phyloP scores from a whole-genome alignment of 164 flowering plant genomes.

The Euptelea pleiosperma region DNA sequence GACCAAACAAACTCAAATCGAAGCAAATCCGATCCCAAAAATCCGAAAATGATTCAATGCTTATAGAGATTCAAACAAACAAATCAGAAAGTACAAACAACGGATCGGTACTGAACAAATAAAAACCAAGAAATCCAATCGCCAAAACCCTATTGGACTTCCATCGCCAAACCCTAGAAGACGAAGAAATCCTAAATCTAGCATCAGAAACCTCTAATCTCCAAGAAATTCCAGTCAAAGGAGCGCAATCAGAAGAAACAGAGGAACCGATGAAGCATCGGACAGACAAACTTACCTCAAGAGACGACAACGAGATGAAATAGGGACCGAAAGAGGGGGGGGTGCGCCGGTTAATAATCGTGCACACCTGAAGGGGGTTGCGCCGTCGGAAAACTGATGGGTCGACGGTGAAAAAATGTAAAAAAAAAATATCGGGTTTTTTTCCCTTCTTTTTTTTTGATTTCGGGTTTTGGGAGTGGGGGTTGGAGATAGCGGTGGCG shows the following conservation, averaged over 20 bases:
- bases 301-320: slow-evolving; percentile 1
- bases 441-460: not conserved
- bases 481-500: slow-evolving; percentile 5
- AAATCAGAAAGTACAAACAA: slow-evolving; percentile 20
- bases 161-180: slow-evolving; percentile 25
- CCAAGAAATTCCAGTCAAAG: not conserved
- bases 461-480: not conserved
- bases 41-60: slow-evolving; percentile 7
- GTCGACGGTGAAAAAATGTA: slow-evolving; percentile 17
- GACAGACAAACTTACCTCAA: slow-evolving; percentile 15
- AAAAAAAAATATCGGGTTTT: not conserved
- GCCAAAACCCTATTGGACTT: slow-evolving; percentile 15
- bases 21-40: slow-evolving; percentile 6
- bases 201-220: slow-evolving; percentile 15
- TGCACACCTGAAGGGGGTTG: slow-evolving; percentile 24
- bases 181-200: slow-evolving; percentile 16
- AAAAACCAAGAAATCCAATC: slow-evolving; percentile 6
- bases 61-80: slow-evolving; percentile 3
- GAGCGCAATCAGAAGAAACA: not conserved
- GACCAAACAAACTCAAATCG: slow-evolving; percentile 10
- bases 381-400: slow-evolving; percentile 23
- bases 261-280: slow-evolving; percentile 8
- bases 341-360: slow-evolving; percentile 33
- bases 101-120: slow-evolving; percentile 29
- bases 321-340: not conserved